Evolutionary conservation across 495 filamentous ascomycete species (phyloP).

Genomic region (Neurospora sp.): DNA sequence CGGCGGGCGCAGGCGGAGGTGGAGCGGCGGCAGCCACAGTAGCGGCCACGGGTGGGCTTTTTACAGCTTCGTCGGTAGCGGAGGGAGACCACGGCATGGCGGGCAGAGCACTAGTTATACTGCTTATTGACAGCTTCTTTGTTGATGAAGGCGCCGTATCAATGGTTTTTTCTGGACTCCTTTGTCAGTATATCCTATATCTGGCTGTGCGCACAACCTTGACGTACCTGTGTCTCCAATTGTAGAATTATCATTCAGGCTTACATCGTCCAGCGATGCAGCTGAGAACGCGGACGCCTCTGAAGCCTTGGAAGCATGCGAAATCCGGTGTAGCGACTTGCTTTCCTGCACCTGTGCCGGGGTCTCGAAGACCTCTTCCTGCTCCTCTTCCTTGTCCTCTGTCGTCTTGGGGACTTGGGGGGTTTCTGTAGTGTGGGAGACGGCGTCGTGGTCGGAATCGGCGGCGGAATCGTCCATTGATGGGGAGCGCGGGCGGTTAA

Average conservation of each 20-base stretch:
- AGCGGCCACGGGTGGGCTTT: slow-evolving; percentile 24
- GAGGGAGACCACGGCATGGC: slow-evolving; percentile 47
- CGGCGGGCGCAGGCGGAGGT: slow-evolving; percentile 22
- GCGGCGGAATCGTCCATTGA: slow-evolving; percentile 19
- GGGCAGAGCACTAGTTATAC: slow-evolving; percentile 36
- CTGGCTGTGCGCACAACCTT: neutral
- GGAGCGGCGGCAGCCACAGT: slow-evolving; percentile 10
- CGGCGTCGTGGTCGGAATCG: slow-evolving; percentile 21
- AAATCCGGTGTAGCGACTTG: slow-evolving; percentile 50
- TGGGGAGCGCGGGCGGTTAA: slow-evolving; percentile 11
- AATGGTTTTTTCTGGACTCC: slow-evolving; percentile 10
- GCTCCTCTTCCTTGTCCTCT: slow-evolving; percentile 6
- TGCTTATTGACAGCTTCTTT: slow-evolving; percentile 37
- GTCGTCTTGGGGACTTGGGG: slow-evolving; percentile 7
- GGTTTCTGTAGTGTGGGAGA: slow-evolving; percentile 10
- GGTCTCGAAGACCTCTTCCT: neutral
- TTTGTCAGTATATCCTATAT: neutral
- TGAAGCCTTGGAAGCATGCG: slow-evolving; percentile 32
- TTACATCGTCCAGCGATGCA: slow-evolving; percentile 53
- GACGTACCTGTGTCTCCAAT: slow-evolving; percentile 18
- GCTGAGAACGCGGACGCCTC: slow-evolving; percentile 13
- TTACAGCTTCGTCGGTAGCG: slow-evolving; percentile 26
- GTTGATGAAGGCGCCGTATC: slow-evolving; percentile 23
- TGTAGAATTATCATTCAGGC: slow-evolving; percentile 45
- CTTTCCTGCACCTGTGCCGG: slow-evolving; percentile 10